Base-by-base conservation (phyloP, 805 yeast species). In the Spathaspora girioi region DNA sequence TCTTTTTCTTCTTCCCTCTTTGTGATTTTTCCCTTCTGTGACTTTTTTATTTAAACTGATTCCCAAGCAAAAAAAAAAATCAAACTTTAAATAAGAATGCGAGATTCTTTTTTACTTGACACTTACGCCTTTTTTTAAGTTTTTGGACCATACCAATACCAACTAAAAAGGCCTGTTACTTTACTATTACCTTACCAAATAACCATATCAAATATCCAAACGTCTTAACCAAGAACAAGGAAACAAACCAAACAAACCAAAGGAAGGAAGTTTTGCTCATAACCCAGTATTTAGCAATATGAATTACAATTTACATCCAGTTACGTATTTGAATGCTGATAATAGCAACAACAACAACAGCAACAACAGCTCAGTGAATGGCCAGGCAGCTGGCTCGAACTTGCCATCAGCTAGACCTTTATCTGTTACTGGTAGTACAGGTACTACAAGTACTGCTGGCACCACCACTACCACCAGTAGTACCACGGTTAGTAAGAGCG, bases 231-330 rank as follows among this genome's bases (percentile, higher is more conserved):
- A 3, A 7, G 18, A 35, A 14, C 40, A 35, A 35, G 3, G 17
- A 35, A 14, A n/a, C 40, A 7, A 35, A 35, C 3, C 18, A 35
- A 11, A 35, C 17, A 35, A 12, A n/a, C 40, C 17, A 35, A 35
- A 35, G 8, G 14, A 35, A 29, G 9, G 32, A 29, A 9, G 9
- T 5, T 4, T 23, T 12, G 2, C 32, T 29, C 32, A 29, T 29
- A 29, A 29, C 32, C 32, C 17, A 35, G 14, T 29, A 29, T 29
- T 4, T 8, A 29, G 32, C 45, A 55, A 35, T 17, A 69, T 71
- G 72, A 72, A 71, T 54, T 74, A 71, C 58, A 74, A 73, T 56
- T 60, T 73, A 46, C 79, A 74, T 56, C 79, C 79, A n/a, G 68
- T 74, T 29, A 64, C 77, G 27, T 74, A 74, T 53, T 66, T 74